Percentiles rank a stretch among this genome's conserved stretches.
These are phyloP conservation scores for Mycena sanguinolenta DNA, from an alignment of 768 basidiomycete genomes.

Conservation along the genomic window DNA sequence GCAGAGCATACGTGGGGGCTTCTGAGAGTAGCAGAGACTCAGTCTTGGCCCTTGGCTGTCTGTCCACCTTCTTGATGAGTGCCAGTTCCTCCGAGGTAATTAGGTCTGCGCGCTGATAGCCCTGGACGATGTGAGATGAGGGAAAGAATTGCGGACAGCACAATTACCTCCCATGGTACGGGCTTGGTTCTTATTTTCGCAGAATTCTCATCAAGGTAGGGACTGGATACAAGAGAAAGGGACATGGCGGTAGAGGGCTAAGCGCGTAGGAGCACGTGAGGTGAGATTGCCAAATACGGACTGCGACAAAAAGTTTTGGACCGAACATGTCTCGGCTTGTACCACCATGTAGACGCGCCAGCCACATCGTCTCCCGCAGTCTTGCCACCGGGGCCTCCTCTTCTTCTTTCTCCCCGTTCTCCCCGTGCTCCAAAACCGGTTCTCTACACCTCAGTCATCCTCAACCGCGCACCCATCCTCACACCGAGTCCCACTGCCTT, in stretches of 20 bases:
- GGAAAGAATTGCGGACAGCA: not conserved
- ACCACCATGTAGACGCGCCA: slow-evolving; percentile 29
- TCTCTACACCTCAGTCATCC: slow-evolving; percentile 74
- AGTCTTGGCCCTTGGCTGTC: slow-evolving; percentile 78
- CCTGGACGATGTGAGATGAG: slow-evolving; percentile 61
- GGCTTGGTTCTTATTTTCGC: slow-evolving; percentile 91
- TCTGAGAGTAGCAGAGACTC: slow-evolving; percentile 88
- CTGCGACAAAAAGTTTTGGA: not conserved
- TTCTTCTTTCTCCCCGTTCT: slow-evolving; percentile 16
- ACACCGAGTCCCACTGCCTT: slow-evolving; percentile 80
- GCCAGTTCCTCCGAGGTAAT: slow-evolving; percentile 89
- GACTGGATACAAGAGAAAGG: slow-evolving; percentile 81
- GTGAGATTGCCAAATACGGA: not conserved
- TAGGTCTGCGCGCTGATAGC: slow-evolving; percentile 94
- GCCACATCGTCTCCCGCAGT: slow-evolving; percentile 27
- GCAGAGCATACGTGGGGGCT: slow-evolving; percentile 83
- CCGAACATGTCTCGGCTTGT: slow-evolving; percentile 19
- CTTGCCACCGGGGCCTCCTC: slow-evolving; percentile 26
- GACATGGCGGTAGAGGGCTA: slow-evolving; percentile 64
- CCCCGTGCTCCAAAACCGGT: slow-evolving; percentile 49
- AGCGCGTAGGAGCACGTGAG: not conserved
- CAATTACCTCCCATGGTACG: slow-evolving; percentile 93
- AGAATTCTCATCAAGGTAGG: slow-evolving; percentile 89
- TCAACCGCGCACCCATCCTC: slow-evolving; percentile 84
- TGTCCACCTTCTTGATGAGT: slow-evolving; percentile 91